Base-by-base conservation (phyloP, 106 monocot genomes). In the Apostasia shenzhenica region DNA sequence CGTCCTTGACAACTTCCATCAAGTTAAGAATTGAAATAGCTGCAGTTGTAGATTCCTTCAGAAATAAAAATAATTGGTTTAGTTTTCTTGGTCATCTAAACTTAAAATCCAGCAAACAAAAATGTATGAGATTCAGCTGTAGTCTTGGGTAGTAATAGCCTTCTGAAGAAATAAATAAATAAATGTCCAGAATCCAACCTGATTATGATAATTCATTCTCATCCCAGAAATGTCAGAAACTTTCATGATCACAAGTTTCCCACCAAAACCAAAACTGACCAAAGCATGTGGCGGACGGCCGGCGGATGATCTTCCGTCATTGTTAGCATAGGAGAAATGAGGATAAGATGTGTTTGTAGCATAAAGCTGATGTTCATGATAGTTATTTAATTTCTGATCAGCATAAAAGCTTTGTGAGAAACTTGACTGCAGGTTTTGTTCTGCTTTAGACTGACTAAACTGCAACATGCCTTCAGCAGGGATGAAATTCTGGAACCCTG, bases 201-300 rank as follows among this genome's bases (percentile, higher is more conserved):
- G 81, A 54, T 66, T 91, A 53, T 79, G 76, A 71, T 69, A 77
- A 46, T 69, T 68, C 26, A 78, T 65, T n/a, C 62, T 77, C 55
- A 80, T 43, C 50, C 69, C 48, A 42, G 64, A 54, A 51, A 76
- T 45, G 48, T 9, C 69, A 54, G 58, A 12, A 68, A 85, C 78
- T 76, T 89, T 86, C 86, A 89, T 82, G 61, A 97, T 72, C 61
- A 97, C 69, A 55, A 97, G 80, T 64, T 97, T 97, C 54, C 95
- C 95, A 65, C 95, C 95, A 81, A 97, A 97, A 53, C 95, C 95
- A 79, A 97, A 97, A 41, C 77, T 77, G 57, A 89, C 86, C 70
- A 97, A 80, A 46, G 92, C 82, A 81, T 97, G 95, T 59, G 86
- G 74, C 61, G 95, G 95, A 26, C 95, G 95, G 26, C 92, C 92